These are phyloP conservation scores for Boletales sp. DNA, from an alignment of 768 basidiomycete species.

Conservation along the genomic window DNA sequence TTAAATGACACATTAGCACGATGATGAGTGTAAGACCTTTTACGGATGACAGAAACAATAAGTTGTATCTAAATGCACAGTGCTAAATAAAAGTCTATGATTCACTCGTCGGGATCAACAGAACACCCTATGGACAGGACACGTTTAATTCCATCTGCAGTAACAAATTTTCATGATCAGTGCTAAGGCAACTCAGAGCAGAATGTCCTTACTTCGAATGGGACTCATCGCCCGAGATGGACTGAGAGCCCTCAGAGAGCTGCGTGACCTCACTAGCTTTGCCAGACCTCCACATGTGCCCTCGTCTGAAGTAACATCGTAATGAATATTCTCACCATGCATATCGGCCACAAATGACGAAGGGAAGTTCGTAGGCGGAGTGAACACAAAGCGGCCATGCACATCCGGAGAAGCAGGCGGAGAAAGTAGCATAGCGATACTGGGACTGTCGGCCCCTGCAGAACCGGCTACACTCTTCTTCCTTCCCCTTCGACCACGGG, in stretches of 20 bases:
- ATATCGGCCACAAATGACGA: not conserved
- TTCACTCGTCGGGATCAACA: conserved; percentile 11
- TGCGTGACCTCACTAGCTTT: conserved; percentile 4
- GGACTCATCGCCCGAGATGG: conserved; percentile 31
- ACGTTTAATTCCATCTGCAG: conserved; percentile 27
- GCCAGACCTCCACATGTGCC: not conserved
- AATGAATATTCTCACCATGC: not conserved
- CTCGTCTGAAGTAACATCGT: not conserved
- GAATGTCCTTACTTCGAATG: conserved; percentile 13
- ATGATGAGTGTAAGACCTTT: too few relatives aligned
- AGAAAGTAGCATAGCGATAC: conserved; percentile 25
- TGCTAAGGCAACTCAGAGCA: not conserved
- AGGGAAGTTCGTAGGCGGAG: conserved; percentile 3
- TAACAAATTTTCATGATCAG: conserved; percentile 4
- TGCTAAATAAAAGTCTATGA: not conserved
- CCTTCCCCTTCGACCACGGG: conserved; percentile 16
- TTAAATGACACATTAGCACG: not conserved
- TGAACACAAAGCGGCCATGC: not conserved
- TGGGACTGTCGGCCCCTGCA: conserved; percentile 3
- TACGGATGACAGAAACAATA: not conserved
- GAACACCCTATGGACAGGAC: conserved; percentile 21
- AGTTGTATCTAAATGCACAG: not conserved
- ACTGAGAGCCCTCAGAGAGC: conserved; percentile 26
- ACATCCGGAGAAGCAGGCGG: conserved; percentile 16
- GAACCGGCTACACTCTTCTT: conserved; percentile 9